Evolutionary conservation across 352 stramenopile genomes (phyloP), one percentile per base, ranked within the genome.

Genomic region (Globisporangium paroecandrum): DNA sequence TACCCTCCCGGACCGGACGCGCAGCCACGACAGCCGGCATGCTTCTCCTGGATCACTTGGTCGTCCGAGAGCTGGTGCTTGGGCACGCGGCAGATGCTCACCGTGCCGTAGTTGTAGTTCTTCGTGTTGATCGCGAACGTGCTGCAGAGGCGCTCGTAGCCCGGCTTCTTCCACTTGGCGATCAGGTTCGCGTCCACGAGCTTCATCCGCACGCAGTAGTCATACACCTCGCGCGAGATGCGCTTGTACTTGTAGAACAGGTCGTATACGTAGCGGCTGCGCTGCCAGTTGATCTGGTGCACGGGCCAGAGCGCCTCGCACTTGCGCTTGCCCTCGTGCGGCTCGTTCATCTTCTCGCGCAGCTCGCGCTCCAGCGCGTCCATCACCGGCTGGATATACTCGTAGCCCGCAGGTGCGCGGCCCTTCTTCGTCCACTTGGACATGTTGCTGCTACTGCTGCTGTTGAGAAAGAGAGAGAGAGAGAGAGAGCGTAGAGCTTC

Each of bases 251-350:
- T 98, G 90, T 99, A 98, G 77, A 96, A 99, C 94, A 99, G 97
- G 76, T 99, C 97, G 80, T 99, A 99, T 36, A 99, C 88, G 85
- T 99, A 99, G 24, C 98, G 89, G 34, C 89, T 98, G 69, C 95
- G 89, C 81, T 99, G 98, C 95, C 97, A 99, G 75, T 99, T 99
- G 77, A 99, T 99, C 86, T 99, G 97, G 77, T 99, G 97, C 68
- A 99, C 95, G 12, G 97, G 97, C 98, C 98, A 99, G 75, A 99
- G 87, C 65, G 87, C 85, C 89, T 99, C 97, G 62, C 92, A 98
- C 77, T 99, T 98, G 53, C 97, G 94, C 76, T 99, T 98, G 27
- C 96, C 94, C 69, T 98, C 95, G 73, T 99, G 97, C 51, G 93
- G 93, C 76, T 99, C 96, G 78, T 98, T 99, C 73, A 99, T 98